These are phyloP conservation scores for Endoconidiophora laricicola DNA, from an alignment of 2,329 filamentous ascomycete genomes.

Conservation along the genomic window DNA sequence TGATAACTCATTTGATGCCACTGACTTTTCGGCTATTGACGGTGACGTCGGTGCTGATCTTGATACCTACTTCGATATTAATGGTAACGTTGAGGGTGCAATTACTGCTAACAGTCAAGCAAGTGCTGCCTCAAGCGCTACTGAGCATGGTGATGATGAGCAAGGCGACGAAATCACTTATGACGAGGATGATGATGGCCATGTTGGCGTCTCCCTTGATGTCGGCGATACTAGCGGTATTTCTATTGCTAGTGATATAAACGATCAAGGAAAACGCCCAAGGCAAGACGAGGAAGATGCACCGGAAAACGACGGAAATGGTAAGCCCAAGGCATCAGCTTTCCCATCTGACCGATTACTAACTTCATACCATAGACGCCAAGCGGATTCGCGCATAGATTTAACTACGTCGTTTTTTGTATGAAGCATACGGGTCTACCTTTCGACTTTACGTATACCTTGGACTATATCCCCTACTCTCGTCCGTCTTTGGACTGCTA, in stretches of 20 bases:
- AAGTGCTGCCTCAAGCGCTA: conserved; percentile 8
- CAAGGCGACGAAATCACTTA: conserved; percentile 12
- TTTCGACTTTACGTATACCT: not conserved
- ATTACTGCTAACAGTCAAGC: not conserved
- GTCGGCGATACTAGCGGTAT: conserved; percentile 9
- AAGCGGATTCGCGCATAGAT: conserved; percentile 7
- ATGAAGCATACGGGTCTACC: not conserved
- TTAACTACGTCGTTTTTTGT: not conserved
- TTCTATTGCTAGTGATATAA: conserved; percentile 10
- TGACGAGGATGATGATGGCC: conserved; percentile 12
- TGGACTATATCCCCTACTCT: not conserved
- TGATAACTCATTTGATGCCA: conserved; percentile 5
- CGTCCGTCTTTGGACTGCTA: not conserved
- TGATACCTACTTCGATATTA: conserved; percentile 7
- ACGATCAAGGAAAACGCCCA: conserved; percentile 11
- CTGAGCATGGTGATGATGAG: conserved; percentile 12
- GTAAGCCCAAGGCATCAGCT: conserved; percentile 1
- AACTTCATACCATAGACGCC: not conserved
- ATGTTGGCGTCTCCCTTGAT: conserved; percentile 7
- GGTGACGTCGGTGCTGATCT: conserved; percentile 7
- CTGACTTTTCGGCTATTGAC: conserved; percentile 4
- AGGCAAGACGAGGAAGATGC: conserved; percentile 3
- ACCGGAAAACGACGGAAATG: conserved; percentile 6
- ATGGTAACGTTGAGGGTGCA: not conserved
- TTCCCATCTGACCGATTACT: not conserved